These are phyloP conservation scores for Cladorrhinum samala DNA, from an alignment of 495 filamentous ascomycete genomes.

Conservation along the genomic window DNA sequence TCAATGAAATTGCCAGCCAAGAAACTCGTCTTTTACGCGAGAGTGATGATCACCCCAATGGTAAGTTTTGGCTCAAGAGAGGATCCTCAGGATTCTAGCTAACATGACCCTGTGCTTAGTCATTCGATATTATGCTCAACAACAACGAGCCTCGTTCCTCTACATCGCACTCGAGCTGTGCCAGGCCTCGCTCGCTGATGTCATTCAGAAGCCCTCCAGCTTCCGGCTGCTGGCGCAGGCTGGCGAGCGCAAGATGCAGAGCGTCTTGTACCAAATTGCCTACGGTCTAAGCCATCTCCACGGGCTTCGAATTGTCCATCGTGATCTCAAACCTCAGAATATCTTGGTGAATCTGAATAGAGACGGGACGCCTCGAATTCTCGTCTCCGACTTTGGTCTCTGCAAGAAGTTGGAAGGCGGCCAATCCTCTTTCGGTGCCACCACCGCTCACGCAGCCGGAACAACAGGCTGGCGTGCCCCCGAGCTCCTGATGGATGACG, in stretches of 20 bases:
- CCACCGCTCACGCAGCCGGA: slow-evolving; percentile 87
- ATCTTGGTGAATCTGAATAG: slow-evolving; percentile 69
- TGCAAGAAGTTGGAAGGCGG: slow-evolving; percentile 98
- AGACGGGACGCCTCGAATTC: slow-evolving; percentile 61
- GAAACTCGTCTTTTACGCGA: slow-evolving; percentile 85
- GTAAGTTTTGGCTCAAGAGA: slow-evolving; percentile 30
- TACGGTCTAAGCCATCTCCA: slow-evolving; percentile 84
- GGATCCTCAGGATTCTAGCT: no score
- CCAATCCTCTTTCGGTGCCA: slow-evolving; percentile 88
- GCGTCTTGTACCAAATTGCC: slow-evolving; percentile 77
- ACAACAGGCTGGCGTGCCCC: slow-evolving; percentile 96
- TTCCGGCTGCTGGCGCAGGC: slow-evolving; percentile 44
- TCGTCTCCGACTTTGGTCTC: slow-evolving; percentile 95
- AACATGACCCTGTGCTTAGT: no score
- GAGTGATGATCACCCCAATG: slow-evolving; percentile 89
- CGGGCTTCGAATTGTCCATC: slow-evolving; percentile 88
- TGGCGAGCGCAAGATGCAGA: slow-evolving; percentile 52
- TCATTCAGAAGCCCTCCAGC: slow-evolving; percentile 60
- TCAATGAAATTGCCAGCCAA: slow-evolving; percentile 91
- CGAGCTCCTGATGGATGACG: slow-evolving; percentile 82
- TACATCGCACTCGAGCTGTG: slow-evolving; percentile 98
- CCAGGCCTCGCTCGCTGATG: slow-evolving; percentile 83
- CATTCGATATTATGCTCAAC: slow-evolving; percentile 90
- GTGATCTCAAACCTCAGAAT: slow-evolving; percentile 96
- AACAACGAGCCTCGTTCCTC: slow-evolving; percentile 80